A percentile compares a stretch with the other conserved stretches of the same genome.
Conservation (phyloP, 2,329 filamentous ascomycete genomes). For the Cladorrhinum sp. region DNA sequence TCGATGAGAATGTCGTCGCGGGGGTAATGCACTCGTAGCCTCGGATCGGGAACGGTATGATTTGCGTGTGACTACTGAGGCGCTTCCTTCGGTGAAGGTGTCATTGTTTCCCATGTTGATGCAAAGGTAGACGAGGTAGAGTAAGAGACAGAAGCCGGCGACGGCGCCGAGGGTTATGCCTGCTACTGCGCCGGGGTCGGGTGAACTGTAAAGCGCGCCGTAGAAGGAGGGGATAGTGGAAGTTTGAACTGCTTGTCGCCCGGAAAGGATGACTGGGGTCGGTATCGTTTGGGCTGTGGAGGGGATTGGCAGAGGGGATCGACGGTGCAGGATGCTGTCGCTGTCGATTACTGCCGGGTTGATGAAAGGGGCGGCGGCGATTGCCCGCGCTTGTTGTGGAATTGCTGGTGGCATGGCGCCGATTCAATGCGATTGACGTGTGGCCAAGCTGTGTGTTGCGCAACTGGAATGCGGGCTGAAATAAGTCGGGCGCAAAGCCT, state of each 20-base stretch:
- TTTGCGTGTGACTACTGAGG: conserved; percentile 21
- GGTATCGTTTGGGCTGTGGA: not conserved
- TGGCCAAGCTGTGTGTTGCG: not conserved
- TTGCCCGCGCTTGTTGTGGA: not conserved
- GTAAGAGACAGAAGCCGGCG: conserved; percentile 42
- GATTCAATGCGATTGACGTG: not conserved
- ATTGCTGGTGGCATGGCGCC: not conserved
- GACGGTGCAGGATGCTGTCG: not conserved
- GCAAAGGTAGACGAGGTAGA: conserved; percentile 35
- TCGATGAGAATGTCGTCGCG: conserved; percentile 3
- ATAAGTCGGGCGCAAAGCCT: not conserved
- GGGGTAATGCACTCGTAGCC: not conserved
- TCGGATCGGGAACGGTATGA: not conserved
- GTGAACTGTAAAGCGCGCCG: conserved; percentile 27
- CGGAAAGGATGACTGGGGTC: not conserved
- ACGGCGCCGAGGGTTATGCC: conserved; percentile 40
- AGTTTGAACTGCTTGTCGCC: conserved; percentile 17
- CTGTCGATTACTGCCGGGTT: not conserved
- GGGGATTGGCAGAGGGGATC: not conserved
- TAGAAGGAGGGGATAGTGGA: conserved; percentile 33
- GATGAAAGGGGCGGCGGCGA: not conserved
- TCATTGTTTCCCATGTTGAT: conserved; percentile 31
- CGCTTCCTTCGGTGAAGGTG: conserved; percentile 20
- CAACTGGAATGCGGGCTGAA: not conserved
- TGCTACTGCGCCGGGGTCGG: conserved; percentile 37